These are phyloP conservation scores for Lichtheimia hyalospora DNA, from an alignment of 371 early-diverging fungal genomes.

Conservation along the genomic window DNA sequence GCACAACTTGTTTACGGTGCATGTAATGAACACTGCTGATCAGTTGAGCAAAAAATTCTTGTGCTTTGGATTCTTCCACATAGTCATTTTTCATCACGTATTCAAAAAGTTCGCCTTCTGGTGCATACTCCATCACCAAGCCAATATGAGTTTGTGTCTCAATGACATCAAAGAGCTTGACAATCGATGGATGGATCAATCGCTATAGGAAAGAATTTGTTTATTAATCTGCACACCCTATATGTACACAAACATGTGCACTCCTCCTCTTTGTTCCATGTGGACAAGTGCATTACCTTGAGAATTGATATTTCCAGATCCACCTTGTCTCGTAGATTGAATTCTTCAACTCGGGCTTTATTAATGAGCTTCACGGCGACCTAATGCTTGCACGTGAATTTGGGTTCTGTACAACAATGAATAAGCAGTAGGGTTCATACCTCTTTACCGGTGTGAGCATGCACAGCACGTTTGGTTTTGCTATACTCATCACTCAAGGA, in stretches of 20 bases:
- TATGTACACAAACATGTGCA: too few relatives aligned
- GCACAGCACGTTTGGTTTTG: slow-evolving; percentile 92
- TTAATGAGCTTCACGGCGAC: slow-evolving; percentile 74
- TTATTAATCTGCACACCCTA: too few relatives aligned
- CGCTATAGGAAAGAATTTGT: slow-evolving; percentile 8
- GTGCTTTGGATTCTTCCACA: slow-evolving; percentile 54
- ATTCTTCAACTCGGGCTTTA: slow-evolving; percentile 64
- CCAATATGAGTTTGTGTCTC: slow-evolving; percentile 60
- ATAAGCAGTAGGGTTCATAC: slow-evolving; percentile 43
- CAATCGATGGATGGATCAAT: slow-evolving; percentile 54
- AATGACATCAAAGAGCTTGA: slow-evolving; percentile 65
- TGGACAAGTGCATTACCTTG: slow-evolving; percentile 36
- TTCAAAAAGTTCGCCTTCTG: slow-evolving; percentile 62
- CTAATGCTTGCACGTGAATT: slow-evolving; percentile 23
- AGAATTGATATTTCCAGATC: slow-evolving; percentile 72
- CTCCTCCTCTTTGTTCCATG: background rate
- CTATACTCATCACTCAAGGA: slow-evolving; percentile 94
- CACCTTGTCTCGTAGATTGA: slow-evolving; percentile 64
- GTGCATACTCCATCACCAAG: slow-evolving; percentile 60
- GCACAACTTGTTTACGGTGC: slow-evolving; percentile 51
- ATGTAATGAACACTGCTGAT: slow-evolving; percentile 58
- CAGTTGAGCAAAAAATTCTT: slow-evolving; percentile 64
- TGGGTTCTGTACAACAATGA: too few relatives aligned
- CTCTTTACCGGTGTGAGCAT: slow-evolving; percentile 83
- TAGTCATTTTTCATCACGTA: slow-evolving; percentile 53